A percentile compares a stretch with the other conserved stretches of the same genome.
Conservation (phyloP, 768 basidiomycete genomes). For the Amanita jacksonii region DNA sequence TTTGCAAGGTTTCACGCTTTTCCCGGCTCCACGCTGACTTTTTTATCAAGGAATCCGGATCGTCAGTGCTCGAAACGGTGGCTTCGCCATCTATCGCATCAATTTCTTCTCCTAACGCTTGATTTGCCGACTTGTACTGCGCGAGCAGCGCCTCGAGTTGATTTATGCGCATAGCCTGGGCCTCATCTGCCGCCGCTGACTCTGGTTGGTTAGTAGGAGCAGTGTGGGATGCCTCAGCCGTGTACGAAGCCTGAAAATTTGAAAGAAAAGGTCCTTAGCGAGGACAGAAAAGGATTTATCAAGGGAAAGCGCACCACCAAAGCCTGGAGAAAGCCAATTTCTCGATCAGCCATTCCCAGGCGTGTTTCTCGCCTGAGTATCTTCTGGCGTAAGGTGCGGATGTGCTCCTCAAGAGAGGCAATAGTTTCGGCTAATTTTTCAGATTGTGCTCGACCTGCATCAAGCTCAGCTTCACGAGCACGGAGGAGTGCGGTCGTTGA, state of each 20-base stretch:
- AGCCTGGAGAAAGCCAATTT: slow-evolving; percentile 58
- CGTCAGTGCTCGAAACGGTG: slow-evolving; percentile 17
- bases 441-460: slow-evolving; percentile 26
- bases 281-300: background rate
- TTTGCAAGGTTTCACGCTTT: slow-evolving; percentile 10
- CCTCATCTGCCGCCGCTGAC: slow-evolving; percentile 11
- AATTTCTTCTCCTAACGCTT: slow-evolving; percentile 36
- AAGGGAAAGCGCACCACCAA: slow-evolving; percentile 42
- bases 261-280: background rate
- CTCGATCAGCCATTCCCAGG: slow-evolving; percentile 35
- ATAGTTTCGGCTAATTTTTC: slow-evolving; percentile 26
- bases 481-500: slow-evolving; percentile 42
- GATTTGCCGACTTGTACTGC: slow-evolving; percentile 45
- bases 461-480: slow-evolving; percentile 42
- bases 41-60: slow-evolving; percentile 28
- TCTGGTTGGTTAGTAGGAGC: background rate
- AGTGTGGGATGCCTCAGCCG: background rate
- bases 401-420: slow-evolving; percentile 24
- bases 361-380: slow-evolving; percentile 21
- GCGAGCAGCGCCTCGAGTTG: slow-evolving; percentile 46
- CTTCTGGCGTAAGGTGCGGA: slow-evolving; percentile 30
- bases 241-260: slow-evolving; percentile 7
- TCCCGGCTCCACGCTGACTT: slow-evolving; percentile 20
- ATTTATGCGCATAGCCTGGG: slow-evolving; percentile 33
- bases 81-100: slow-evolving; percentile 33